Percentiles rank a stretch among this genome's conserved stretches.
Conservation (phyloP, 2,329 filamentous ascomycete genomes). For the Metarhizium sp. region DNA sequence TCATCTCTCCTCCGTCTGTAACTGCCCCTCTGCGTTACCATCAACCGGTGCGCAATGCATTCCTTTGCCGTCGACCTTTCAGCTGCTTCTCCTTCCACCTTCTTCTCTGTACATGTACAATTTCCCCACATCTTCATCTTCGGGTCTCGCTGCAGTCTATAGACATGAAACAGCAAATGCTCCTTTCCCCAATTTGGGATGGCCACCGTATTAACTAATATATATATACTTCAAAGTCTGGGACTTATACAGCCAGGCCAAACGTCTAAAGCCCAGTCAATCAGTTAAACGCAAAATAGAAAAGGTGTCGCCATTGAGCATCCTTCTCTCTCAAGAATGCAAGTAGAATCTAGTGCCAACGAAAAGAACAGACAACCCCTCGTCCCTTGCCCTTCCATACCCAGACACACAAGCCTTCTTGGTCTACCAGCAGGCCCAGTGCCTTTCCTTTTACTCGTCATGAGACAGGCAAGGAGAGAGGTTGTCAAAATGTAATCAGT, state of each 20-base stretch:
- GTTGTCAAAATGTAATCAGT: too few species aligned
- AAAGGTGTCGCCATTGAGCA: too few species aligned
- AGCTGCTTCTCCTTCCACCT: too few species aligned
- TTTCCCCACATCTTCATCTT: background rate
- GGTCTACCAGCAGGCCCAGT: too few species aligned
- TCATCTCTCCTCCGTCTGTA: background rate
- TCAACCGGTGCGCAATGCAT: too few species aligned
- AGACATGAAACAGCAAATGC: too few species aligned
- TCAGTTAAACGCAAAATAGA: background rate
- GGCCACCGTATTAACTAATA: background rate
- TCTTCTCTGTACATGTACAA: too few species aligned
- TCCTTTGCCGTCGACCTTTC: too few species aligned
- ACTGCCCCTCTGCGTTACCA: too few species aligned
- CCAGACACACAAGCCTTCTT: background rate
- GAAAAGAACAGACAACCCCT: background rate
- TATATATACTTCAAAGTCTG: background rate
- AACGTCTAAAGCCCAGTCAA: background rate
- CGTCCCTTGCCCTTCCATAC: background rate
- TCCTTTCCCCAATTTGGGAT: background rate
- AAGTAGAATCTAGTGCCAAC: background rate
- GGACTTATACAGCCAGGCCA: background rate
- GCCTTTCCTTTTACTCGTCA: too few species aligned
- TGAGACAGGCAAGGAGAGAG: too few species aligned
- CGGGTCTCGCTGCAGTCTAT: background rate
- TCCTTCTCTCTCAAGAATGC: too few species aligned